Evolutionary conservation across 176 grass and related monocot genomes (phyloP).

Genomic region (Cenchrus americanus): DNA sequence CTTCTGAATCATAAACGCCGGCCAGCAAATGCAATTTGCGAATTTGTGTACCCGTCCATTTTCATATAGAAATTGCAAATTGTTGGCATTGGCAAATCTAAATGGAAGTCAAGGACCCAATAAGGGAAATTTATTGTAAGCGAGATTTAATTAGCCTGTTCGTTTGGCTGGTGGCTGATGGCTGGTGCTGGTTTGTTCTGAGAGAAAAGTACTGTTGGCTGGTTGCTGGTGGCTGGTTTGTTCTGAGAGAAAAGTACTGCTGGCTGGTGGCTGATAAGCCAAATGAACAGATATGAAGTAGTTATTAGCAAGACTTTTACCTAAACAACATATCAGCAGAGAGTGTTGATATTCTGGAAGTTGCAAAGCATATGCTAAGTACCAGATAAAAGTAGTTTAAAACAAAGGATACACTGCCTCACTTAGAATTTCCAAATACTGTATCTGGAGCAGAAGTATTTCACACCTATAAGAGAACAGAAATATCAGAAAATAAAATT

Average conservation of each 20-base stretch:
- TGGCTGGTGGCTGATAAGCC: no score
- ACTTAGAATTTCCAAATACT: slow-evolving; percentile 81
- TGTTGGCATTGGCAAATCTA: slow-evolving; percentile 82
- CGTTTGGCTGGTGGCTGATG: no score
- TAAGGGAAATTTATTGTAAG: slow-evolving; percentile 28
- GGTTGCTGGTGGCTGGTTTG: no score
- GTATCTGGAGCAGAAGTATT: slow-evolving; percentile 78
- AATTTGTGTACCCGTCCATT: slow-evolving; percentile 87
- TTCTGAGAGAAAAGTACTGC: no score
- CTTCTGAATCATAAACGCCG: slow-evolving; percentile 81
- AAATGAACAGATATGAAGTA: slow-evolving; percentile 14
- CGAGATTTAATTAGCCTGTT: neutral
- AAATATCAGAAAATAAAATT: slow-evolving; percentile 40
- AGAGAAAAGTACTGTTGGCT: no score
- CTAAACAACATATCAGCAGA: slow-evolving; percentile 30
- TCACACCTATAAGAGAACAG: slow-evolving; percentile 63
- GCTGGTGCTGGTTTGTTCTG: no score
- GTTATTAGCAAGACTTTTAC: neutral
- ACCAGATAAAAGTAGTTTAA: slow-evolving; percentile 21
- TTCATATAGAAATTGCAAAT: slow-evolving; percentile 81
- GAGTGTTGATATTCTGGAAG: slow-evolving; percentile 30
- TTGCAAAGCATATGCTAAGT: slow-evolving; percentile 26
- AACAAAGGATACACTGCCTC: slow-evolving; percentile 86
- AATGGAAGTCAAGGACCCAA: slow-evolving; percentile 61
- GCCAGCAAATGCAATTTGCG: slow-evolving; percentile 88